These are phyloP conservation scores for Xylaria intraflava DNA, from an alignment of 495 filamentous ascomycete genomes.

Conservation along the genomic window DNA sequence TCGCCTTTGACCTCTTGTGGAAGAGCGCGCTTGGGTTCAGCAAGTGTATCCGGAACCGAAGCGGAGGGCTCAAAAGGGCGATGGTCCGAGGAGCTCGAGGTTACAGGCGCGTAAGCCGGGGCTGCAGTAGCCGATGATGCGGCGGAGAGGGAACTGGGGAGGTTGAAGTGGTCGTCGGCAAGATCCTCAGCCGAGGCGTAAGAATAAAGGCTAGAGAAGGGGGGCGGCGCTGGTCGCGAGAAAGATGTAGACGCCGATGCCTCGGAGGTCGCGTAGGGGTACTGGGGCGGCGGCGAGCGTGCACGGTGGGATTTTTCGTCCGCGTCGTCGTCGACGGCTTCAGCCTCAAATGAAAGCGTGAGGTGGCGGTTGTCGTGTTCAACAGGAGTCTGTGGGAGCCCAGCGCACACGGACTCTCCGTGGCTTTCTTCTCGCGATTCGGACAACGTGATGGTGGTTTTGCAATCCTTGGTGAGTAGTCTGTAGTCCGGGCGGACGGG, in stretches of 20 bases:
- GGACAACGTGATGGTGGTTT: conserved; percentile 60
- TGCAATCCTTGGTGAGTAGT: background rate
- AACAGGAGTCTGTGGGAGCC: conserved; percentile 31
- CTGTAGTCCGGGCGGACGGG: background rate
- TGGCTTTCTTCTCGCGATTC: conserved; percentile 52
- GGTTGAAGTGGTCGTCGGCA: conserved; percentile 32
- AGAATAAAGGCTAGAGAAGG: conserved; percentile 44
- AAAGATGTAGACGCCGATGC: conserved; percentile 52
- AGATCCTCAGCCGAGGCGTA: conserved; percentile 28
- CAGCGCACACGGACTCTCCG: conserved; percentile 63
- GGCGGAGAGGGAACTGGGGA: conserved; percentile 36
- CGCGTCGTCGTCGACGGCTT: conserved; percentile 29
- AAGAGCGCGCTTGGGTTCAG: conserved; percentile 79
- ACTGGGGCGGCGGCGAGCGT: conserved; percentile 55
- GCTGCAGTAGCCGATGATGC: conserved; percentile 49
- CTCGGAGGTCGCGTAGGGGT: conserved; percentile 48
- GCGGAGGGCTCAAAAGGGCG: conserved; percentile 29
- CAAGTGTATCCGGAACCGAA: conserved; percentile 48
- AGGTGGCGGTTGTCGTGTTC: conserved; percentile 18
- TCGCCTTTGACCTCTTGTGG: conserved; percentile 73
- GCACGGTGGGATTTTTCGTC: conserved; percentile 33
- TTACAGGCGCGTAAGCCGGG: conserved; percentile 53
- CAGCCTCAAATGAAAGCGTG: conserved; percentile 19
- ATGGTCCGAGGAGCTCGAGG: conserved; percentile 37
- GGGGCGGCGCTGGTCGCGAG: conserved; percentile 28